Percentiles rank a stretch among this genome's conserved stretches.
phyloP scores from a whole-genome alignment of 306 rosid species.

The Acmispon strigosus region DNA sequence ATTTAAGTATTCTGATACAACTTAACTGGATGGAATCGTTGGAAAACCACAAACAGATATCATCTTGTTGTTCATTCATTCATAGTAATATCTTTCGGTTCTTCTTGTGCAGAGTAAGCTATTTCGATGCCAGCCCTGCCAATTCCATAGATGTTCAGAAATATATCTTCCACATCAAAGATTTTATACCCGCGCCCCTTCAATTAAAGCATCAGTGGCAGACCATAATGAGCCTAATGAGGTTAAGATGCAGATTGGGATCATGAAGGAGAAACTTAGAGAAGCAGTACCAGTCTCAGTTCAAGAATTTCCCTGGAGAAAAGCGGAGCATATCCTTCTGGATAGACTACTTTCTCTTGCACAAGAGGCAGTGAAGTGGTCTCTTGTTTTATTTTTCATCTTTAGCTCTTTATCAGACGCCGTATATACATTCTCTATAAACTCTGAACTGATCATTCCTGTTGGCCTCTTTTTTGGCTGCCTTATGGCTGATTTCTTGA shows the following conservation, averaged over 20 bases:
- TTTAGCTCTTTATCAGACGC: slow-evolving; percentile 28
- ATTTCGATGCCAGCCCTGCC: slow-evolving; percentile 25
- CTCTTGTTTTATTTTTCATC: slow-evolving; percentile 30
- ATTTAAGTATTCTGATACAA: neutral
- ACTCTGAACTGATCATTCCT: slow-evolving; percentile 31
- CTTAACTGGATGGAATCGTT: neutral
- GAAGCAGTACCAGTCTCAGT: slow-evolving; percentile 28
- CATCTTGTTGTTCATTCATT: neutral
- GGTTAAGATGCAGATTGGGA: slow-evolving; percentile 23
- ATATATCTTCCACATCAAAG: slow-evolving; percentile 8
- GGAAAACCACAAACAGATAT: neutral
- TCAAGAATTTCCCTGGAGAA: slow-evolving; percentile 42
- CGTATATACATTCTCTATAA: slow-evolving; percentile 28
- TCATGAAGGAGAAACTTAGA: slow-evolving; percentile 24
- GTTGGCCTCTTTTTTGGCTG: slow-evolving; percentile 38
- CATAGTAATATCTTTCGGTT: neutral
- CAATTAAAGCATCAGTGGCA: slow-evolving; percentile 28
- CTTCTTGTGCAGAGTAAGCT: slow-evolving; percentile 19
- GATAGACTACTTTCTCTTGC: slow-evolving; percentile 20
- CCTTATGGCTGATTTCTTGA: slow-evolving; percentile 33
- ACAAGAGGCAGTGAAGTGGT: slow-evolving; percentile 37
- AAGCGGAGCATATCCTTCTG: slow-evolving; percentile 28
- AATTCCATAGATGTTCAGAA: slow-evolving; percentile 15
- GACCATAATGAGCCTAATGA: slow-evolving; percentile 30
- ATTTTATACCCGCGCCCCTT: neutral